Percentiles rank a stretch among this genome's conserved stretches.
Conservation (phyloP, 768 basidiomycete genomes). For the Pisolithus sp. region DNA sequence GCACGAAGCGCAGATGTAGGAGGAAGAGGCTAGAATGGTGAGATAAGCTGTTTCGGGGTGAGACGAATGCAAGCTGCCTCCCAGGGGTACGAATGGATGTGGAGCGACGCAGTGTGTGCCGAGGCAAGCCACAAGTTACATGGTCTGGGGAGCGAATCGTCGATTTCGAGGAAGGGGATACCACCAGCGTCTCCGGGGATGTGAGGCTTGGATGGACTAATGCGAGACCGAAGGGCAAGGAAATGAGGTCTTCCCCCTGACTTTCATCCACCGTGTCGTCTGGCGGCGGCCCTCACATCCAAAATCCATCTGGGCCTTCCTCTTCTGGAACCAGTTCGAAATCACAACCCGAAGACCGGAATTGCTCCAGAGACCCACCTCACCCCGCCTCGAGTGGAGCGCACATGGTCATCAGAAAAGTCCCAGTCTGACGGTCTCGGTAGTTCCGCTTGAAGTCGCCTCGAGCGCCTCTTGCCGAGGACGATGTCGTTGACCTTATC, state of each 20-base stretch:
- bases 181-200: constrained; percentile 27
- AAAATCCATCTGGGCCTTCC: not conserved
- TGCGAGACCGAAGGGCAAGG: not conserved
- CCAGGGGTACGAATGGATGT: constrained; percentile 10
- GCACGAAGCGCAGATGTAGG: too few species aligned
- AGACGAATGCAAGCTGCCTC: not conserved
- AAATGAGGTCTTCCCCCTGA: not conserved
- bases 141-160: constrained; percentile 7
- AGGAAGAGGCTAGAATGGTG: constrained; percentile 25
- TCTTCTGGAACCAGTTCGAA: not conserved
- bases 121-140: constrained; percentile 4
- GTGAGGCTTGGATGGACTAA: constrained; percentile 45
- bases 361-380: not conserved
- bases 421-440: constrained; percentile 33
- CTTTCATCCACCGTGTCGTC: constrained; percentile 2
- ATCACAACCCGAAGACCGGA: constrained; percentile 5
- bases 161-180: constrained; percentile 1
- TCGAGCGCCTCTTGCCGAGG: constrained; percentile 20
- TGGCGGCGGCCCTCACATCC: not conserved
- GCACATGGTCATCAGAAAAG: constrained; percentile 7
- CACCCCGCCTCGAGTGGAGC: constrained; percentile 5
- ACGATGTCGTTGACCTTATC: constrained; percentile 86
- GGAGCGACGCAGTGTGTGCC: constrained; percentile 21
- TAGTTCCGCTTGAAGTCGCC: not conserved
- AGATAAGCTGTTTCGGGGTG: constrained; percentile 8